A percentile compares a stretch with the other conserved stretches of the same genome.
Evolutionary conservation across 805 yeast genomes (phyloP).

Genomic region (Starmerella sirachaensis): DNA sequence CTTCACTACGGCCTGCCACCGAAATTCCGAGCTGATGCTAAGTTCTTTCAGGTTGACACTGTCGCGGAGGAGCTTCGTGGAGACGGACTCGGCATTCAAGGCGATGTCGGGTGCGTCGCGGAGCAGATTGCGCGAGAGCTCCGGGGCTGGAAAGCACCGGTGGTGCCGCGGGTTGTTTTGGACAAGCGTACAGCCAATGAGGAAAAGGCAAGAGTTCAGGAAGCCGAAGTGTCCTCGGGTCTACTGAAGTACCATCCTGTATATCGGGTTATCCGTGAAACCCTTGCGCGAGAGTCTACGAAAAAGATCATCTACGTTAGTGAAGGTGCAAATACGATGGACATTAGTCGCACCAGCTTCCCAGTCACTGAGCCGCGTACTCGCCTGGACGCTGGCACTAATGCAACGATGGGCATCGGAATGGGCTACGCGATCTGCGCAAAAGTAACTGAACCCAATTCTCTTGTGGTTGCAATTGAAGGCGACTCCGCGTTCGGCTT

Average conservation of each 20-base stretch:
- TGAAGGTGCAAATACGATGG: conserved; percentile 76
- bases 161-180: conserved; percentile 24
- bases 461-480: conserved; percentile 45
- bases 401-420: conserved; percentile 71
- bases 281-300: conserved; percentile 22
- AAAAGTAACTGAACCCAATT: conserved; percentile 35
- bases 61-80: conserved; percentile 43
- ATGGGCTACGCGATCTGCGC: conserved; percentile 59
- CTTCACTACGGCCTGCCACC: conserved; percentile 54
- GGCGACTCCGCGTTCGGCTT: conserved; percentile 75
- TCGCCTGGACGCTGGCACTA: conserved; percentile 61
- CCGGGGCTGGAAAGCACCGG: conserved; percentile 29
- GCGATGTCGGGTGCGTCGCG: conserved; percentile 40
- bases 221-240: conserved; percentile 24
- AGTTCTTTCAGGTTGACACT: conserved; percentile 47
- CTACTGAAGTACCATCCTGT: conserved; percentile 42
- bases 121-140: conserved; percentile 29
- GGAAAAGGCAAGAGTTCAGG: conserved; percentile 26
- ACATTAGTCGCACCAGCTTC: conserved; percentile 51
- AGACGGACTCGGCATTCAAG: conserved; percentile 41
- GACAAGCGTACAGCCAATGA: conserved; percentile 26
- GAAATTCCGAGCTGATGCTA: conserved; percentile 36
- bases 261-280: conserved; percentile 37
- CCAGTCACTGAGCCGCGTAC: conserved; percentile 41
- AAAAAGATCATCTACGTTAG: conserved; percentile 36